These are phyloP conservation scores for Solanum tarapatanum DNA, from an alignment of 257 asterid genomes.

Conservation along the genomic window DNA sequence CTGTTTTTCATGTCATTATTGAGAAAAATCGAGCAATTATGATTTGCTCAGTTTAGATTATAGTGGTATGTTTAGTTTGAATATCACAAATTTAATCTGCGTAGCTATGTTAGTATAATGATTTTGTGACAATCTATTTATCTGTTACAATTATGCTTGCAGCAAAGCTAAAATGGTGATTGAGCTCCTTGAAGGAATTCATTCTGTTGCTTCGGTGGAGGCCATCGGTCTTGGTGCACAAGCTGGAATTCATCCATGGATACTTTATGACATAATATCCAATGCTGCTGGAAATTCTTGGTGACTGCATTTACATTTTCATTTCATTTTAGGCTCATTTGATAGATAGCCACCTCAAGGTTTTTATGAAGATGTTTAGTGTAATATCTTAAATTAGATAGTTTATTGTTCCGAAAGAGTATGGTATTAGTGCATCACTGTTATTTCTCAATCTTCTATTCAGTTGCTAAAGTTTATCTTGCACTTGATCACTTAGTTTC, in stretches of 20 bases:
- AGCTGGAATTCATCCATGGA: slow-evolving; percentile 92
- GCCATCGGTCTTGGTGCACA: slow-evolving; percentile 86
- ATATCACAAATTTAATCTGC: not conserved
- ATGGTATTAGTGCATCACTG: not conserved
- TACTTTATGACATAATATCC: slow-evolving; percentile 77
- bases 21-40: not conserved
- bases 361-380: not conserved
- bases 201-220: slow-evolving; percentile 83
- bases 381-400: not conserved
- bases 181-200: slow-evolving; percentile 94
- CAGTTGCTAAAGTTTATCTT: not conserved
- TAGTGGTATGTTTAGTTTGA: not conserved
- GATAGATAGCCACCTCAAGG: not conserved
- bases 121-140: not conserved
- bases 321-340: not conserved
- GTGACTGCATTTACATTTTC: slow-evolving; percentile 20
- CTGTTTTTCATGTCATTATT: not conserved
- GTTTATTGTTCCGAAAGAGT: not conserved
- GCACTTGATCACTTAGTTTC: not conserved
- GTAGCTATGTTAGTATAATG: not conserved
- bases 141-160: slow-evolving; percentile 11
- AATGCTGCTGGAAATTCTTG: slow-evolving; percentile 99
- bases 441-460: not conserved
- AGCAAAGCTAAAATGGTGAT: slow-evolving; percentile 84
- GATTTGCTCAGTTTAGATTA: not conserved